Evolutionary conservation across 495 filamentous ascomycete genomes (phyloP), one percentile per base, ranked within the genome.

Genomic region (Trichoderma asperelloides): DNA sequence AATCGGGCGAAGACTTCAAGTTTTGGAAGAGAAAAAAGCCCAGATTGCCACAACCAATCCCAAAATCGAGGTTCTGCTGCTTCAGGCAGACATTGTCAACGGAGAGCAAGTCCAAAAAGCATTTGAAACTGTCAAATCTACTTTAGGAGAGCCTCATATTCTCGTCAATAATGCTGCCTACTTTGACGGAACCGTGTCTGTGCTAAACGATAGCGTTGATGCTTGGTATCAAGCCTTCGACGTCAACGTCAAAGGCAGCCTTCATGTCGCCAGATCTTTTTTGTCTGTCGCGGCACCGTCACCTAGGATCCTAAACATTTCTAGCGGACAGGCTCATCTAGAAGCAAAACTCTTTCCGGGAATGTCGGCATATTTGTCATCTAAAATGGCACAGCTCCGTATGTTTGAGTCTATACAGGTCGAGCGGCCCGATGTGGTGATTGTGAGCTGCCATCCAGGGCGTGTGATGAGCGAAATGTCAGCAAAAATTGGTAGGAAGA

Each of bases 381-480:
- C 78, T 11, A 84, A 82, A 69, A 57, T 81, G 0, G 77, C 79
- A 3, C 47, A 73, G 12, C 66, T 73, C 25, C 78, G 82, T 69
- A 33, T 76, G 1, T 68, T 78, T 25, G 80, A 82, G 65, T 78
- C 70, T 55, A 62, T 84, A 8, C 75, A 77, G 0, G 70, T 68
- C 2, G 80, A 82, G 69, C 75, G 81, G 49, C 76, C 77, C 11
- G 70, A 73, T 27, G 39, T 82, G 13, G 76, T 78, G 62, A 71
- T 74, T 3, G 71, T 70, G 6, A 70, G 71, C n/a, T 40, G 82
- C 18, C 79, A 82, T 51, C 80, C 81, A 0, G 81, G 80, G 12
- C 68, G 78, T 67, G 66, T 81, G 1, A 73, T 76, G 11, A 81
- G 79, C 2, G 72, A 69, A 13, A 75, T 75, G 28, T 73, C 76